phyloP scores from a whole-genome alignment of 1,284 basidiomycete species.

The Acaromyces ingoldii region DNA sequence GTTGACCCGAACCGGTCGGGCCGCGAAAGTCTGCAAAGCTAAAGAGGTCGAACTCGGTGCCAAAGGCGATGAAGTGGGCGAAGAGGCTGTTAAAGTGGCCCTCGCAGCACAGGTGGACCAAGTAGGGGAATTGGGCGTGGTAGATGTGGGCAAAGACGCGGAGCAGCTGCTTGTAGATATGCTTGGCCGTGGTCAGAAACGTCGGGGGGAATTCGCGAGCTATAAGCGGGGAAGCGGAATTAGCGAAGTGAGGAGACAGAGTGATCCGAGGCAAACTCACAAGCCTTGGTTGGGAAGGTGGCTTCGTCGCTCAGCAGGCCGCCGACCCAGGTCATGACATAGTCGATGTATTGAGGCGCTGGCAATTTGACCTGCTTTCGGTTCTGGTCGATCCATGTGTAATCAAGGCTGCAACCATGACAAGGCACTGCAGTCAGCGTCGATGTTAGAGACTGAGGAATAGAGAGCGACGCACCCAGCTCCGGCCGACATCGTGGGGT shows the following conservation, averaged over 20 bases:
- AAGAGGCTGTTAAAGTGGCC: slow-evolving; percentile 98
- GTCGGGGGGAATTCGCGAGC: slow-evolving; percentile 83
- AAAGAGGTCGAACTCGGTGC: slow-evolving; percentile 74
- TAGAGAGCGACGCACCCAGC: slow-evolving; percentile 58
- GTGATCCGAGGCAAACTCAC: slow-evolving; percentile 55
- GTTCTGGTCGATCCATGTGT: slow-evolving; percentile 84
- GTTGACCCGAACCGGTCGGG: slow-evolving; percentile 24
- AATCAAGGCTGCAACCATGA: slow-evolving; percentile 77
- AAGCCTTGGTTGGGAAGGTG: slow-evolving; percentile 91
- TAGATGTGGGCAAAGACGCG: slow-evolving; percentile 97
- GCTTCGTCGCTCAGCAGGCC: slow-evolving; percentile 86
- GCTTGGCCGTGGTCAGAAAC: slow-evolving; percentile 88
- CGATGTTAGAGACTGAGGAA: background rate
- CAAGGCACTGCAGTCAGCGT: background rate
- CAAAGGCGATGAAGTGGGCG: slow-evolving; percentile 90
- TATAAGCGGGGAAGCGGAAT: slow-evolving; percentile 44
- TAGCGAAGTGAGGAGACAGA: background rate
- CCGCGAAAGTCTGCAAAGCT: slow-evolving; percentile 67
- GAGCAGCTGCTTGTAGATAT: slow-evolving; percentile 92
- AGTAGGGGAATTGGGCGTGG: slow-evolving; percentile 84
- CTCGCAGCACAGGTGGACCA: slow-evolving; percentile 87
- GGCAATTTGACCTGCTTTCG: slow-evolving; percentile 88
- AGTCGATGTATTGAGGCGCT: slow-evolving; percentile 96
- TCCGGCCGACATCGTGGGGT: slow-evolving; percentile 91
- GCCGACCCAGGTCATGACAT: slow-evolving; percentile 97